Percentiles rank a stretch among this genome's conserved stretches.
These are phyloP conservation scores for Spathaspora arborariae DNA, from an alignment of 805 yeast genomes.

Conservation along the genomic window DNA sequence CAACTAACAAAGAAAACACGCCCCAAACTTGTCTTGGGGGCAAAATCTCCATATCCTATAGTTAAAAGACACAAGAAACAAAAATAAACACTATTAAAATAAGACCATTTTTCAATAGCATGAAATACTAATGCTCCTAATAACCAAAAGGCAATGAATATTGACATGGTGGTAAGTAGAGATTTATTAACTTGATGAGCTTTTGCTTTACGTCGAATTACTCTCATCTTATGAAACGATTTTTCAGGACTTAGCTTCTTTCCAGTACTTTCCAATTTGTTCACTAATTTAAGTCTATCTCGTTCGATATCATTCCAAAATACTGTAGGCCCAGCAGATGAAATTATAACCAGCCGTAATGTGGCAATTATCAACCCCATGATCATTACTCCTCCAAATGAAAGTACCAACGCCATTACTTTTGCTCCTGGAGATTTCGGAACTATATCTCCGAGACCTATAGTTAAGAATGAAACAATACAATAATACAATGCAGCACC, in stretches of 20 bases:
- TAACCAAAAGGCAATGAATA: slow-evolving; percentile 61
- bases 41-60: slow-evolving; percentile 79
- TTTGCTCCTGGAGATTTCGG: slow-evolving; percentile 53
- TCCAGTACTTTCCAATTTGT: slow-evolving; percentile 11
- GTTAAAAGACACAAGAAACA: slow-evolving; percentile 73
- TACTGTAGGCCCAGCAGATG: slow-evolving; percentile 59
- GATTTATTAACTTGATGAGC: slow-evolving; percentile 36
- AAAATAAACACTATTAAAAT: slow-evolving; percentile 70
- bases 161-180: slow-evolving; percentile 33
- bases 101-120: slow-evolving; percentile 65
- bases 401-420: slow-evolving; percentile 58
- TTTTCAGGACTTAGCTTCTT: slow-evolving; percentile 35
- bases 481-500: slow-evolving; percentile 74
- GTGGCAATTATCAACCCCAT: slow-evolving; percentile 73
- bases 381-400: slow-evolving; percentile 65
- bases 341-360: slow-evolving; percentile 60
- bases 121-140: slow-evolving; percentile 68
- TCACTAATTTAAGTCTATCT: slow-evolving; percentile 34
- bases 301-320: slow-evolving; percentile 64
- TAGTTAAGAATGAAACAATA: slow-evolving; percentile 68
- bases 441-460: slow-evolving; percentile 75
- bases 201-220: slow-evolving; percentile 42
- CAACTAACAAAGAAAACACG: slow-evolving; percentile 71
- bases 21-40: slow-evolving; percentile 63
- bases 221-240: slow-evolving; percentile 54